Evolutionary conservation across 2,329 filamentous ascomycete genomes (phyloP).

Genomic region (Paraphaeosphaeria minitans): DNA sequence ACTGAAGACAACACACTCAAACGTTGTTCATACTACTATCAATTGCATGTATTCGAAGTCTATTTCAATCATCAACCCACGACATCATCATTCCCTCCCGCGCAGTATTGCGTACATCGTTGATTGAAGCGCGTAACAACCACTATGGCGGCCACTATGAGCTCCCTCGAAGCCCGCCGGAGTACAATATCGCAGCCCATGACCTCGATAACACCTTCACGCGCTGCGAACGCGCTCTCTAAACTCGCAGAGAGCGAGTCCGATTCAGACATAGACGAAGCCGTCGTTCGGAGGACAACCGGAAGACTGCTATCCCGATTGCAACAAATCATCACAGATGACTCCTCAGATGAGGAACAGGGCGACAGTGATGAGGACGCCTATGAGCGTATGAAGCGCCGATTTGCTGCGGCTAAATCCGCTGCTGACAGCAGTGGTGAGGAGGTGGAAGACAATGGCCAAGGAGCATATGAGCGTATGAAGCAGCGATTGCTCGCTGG

Average conservation of each 20-base stretch:
- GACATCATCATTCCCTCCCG: not conserved
- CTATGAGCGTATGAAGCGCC: constrained; percentile 38
- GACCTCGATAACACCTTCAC: constrained; percentile 30
- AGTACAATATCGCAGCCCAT: not conserved
- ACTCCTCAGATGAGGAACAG: constrained; percentile 17
- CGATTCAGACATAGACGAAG: constrained; percentile 42
- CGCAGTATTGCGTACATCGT: not conserved
- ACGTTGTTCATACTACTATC: not conserved
- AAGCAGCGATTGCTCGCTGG: constrained; percentile 51
- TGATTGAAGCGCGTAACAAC: not conserved
- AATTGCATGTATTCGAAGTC: not conserved
- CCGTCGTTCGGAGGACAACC: constrained; percentile 54
- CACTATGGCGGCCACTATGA: not conserved
- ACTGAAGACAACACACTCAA: not conserved
- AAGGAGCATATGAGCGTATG: constrained; percentile 55
- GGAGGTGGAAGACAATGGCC: constrained; percentile 36
- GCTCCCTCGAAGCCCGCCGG: not conserved
- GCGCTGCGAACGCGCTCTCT: constrained; percentile 55
- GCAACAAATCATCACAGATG: constrained; percentile 35
- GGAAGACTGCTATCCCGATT: constrained; percentile 70
- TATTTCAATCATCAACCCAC: not conserved
- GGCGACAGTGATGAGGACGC: constrained; percentile 27
- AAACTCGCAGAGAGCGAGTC: constrained; percentile 55
- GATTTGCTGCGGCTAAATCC: constrained; percentile 4
- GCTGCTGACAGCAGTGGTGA: constrained; percentile 21